Evolutionary conservation across 140 eudicot genomes (phyloP), one percentile per base, ranked within the genome.

Genomic region (Oenanthe javanica): DNA sequence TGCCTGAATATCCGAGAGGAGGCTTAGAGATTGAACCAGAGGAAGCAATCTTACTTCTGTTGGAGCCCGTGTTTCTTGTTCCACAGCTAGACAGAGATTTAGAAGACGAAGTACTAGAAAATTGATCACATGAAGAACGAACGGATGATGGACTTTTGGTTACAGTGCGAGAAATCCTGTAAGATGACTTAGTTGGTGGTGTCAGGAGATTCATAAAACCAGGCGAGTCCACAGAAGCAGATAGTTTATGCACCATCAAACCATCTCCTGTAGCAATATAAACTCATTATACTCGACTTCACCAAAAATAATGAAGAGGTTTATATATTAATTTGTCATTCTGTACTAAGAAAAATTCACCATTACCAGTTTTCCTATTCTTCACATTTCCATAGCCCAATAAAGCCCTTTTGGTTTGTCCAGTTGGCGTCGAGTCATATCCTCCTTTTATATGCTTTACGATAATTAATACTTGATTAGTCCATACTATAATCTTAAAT

Each of bases 301-400:
- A 2, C 4, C 36, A 59, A 10, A 40, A 72, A n/a, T n/a, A 40
- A 57, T 47, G n/a, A 49, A 75, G 70, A 23, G 27, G 10, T 2
- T 57, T n/a, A 6, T 31, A 61, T 21, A 77, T 45, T 31, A 21
- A 64, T 11, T 46, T 55, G 71, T 54, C 45, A 27, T 66, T 64
- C 50, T 46, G 46, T 23, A 73, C 16, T 1, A 23, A 8, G n/a
- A 59, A 18, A 38, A 31, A 42, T 85, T 75, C 82, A 86, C 90
- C 83, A 9, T 81, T 79, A 80, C 85, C 81, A 47, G 82, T 81
- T 59, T 82, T 76, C 85, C 85, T 89, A 57, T 45, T 76, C 78
- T 82, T 86, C 45, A 23, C 75, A 76, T 55, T 70, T 31, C 18
- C 69, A 21, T 36, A 36, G 78, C 79, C 85, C 72, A 38, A 31